Conservation (phyloP, 345 rosid species). For the Sapria himalayana region DNA sequence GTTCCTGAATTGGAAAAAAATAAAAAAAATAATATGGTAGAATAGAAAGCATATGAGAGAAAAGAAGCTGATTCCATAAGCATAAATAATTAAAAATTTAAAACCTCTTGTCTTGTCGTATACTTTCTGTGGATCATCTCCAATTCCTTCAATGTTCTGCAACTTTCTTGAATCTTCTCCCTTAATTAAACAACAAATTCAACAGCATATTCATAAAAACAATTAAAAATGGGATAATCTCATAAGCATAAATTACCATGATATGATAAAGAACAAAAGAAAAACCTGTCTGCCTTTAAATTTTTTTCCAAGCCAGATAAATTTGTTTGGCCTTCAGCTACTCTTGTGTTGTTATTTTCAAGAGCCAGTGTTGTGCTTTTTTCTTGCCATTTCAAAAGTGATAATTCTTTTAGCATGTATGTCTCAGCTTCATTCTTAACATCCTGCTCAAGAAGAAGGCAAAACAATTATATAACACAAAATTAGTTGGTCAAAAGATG, state of each 20-base stretch:
- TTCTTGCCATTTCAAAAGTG: constrained; percentile 83
- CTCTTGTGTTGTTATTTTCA: constrained; percentile 43
- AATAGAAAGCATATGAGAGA: too few relatives aligned
- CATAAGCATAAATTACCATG: too few relatives aligned
- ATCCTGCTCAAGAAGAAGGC: constrained; percentile 26
- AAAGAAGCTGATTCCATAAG: too few relatives aligned
- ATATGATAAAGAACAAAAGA: too few relatives aligned
- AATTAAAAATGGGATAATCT: too few relatives aligned
- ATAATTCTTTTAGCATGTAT: constrained; percentile 80
- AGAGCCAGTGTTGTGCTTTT: constrained; percentile 61
- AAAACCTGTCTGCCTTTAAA: constrained; percentile 47
- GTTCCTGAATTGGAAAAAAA: constrained; percentile 65
- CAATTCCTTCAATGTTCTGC: constrained; percentile 45
- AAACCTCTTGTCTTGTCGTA: constrained; percentile 66
- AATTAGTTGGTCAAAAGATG: not conserved
- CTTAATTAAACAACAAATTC: constrained; percentile 16
- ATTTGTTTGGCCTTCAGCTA: constrained; percentile 32
- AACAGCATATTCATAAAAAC: not conserved
- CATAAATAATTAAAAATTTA: too few relatives aligned
- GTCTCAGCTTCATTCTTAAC: constrained; percentile 91
- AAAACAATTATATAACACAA: constrained; percentile 6
- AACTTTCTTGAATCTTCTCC: constrained; percentile 53
- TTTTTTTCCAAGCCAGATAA: constrained; percentile 43
- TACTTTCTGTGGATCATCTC: constrained; percentile 54
- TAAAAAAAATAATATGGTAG: too few relatives aligned